Percentiles rank a stretch among this genome's conserved stretches.
Evolutionary conservation across 2,329 filamentous ascomycete genomes (phyloP).

Genomic region (Mariannaea sp.): DNA sequence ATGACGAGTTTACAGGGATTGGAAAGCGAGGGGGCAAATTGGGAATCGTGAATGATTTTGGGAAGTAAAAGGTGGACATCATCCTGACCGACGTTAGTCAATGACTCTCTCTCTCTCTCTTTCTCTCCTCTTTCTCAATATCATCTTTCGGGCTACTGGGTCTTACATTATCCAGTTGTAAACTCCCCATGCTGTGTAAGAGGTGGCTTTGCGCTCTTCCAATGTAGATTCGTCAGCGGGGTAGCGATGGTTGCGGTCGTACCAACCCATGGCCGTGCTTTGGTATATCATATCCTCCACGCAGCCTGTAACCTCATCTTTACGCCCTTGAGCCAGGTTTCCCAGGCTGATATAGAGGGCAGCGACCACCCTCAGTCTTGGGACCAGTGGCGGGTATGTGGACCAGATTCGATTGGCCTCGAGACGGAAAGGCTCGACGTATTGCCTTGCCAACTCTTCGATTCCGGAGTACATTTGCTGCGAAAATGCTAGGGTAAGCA

Average conservation of each 20-base stretch:
- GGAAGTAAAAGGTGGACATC: conserved; percentile 9
- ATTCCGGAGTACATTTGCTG: conserved; percentile 4
- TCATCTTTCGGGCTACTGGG: too few relatives aligned
- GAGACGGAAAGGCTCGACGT: background rate
- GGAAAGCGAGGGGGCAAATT: background rate
- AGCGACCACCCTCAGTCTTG: conserved; percentile 6
- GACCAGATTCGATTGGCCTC: conserved; percentile 7
- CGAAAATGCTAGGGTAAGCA: too few relatives aligned
- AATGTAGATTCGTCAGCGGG: background rate
- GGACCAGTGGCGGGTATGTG: background rate
- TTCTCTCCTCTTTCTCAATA: too few relatives aligned
- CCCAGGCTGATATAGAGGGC: conserved; percentile 11
- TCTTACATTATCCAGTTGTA: conserved; percentile 13
- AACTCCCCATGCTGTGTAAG: conserved; percentile 7
- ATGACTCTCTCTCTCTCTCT: too few relatives aligned
- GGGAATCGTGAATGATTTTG: background rate
- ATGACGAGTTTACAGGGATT: background rate
- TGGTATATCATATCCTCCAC: background rate
- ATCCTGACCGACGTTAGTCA: background rate
- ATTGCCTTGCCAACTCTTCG: background rate
- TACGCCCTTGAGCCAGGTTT: conserved; percentile 2
- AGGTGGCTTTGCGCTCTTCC: conserved; percentile 3
- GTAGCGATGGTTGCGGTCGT: background rate
- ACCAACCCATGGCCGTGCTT: background rate
- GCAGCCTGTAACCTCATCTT: background rate